Evolutionary conservation across 2,329 filamentous ascomycete genomes (phyloP).

Genomic region (Corniculantispora saksenae): DNA sequence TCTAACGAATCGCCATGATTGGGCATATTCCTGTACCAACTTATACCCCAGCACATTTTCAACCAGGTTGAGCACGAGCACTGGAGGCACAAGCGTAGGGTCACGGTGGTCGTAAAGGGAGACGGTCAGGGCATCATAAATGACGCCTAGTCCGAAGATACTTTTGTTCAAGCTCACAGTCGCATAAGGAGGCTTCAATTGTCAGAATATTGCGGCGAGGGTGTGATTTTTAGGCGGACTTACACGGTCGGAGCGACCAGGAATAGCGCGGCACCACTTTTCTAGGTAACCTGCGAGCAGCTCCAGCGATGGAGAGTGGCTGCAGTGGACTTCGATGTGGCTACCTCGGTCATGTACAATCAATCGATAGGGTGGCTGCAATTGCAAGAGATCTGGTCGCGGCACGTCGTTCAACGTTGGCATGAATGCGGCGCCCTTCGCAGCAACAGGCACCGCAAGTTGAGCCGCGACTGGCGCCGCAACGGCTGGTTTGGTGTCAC

Average conservation of each 20-base stretch:
- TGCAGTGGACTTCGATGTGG: slow-evolving; percentile 46
- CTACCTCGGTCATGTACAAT: slow-evolving; percentile 35
- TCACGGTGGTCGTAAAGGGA: slow-evolving; percentile 34
- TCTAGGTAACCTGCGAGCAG: slow-evolving; percentile 48
- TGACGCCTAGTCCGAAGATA: slow-evolving; percentile 44
- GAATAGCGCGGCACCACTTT: slow-evolving; percentile 43
- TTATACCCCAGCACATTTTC: slow-evolving; percentile 50
- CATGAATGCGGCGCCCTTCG: slow-evolving; percentile 33
- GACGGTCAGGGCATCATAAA: slow-evolving; percentile 46
- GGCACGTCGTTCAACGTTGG: slow-evolving; percentile 44
- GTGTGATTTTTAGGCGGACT: slow-evolving; percentile 20
- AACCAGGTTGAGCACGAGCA: slow-evolving; percentile 47
- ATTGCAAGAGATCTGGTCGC: slow-evolving; percentile 49
- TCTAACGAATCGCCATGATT: slow-evolving; percentile 30
- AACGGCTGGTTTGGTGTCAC: slow-evolving; percentile 28
- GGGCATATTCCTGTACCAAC: slow-evolving; percentile 26
- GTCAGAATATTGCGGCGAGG: not conserved
- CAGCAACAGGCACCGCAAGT: slow-evolving; percentile 14
- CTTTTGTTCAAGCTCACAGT: slow-evolving; percentile 45
- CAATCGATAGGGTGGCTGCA: slow-evolving; percentile 50
- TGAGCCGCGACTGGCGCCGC: not conserved
- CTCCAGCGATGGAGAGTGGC: slow-evolving; percentile 48
- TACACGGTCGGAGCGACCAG: slow-evolving; percentile 10
- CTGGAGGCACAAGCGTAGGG: slow-evolving; percentile 39
- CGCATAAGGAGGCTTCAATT: slow-evolving; percentile 43